Evolutionary conservation across 2,329 filamentous ascomycete genomes (phyloP).

Genomic region (Raffaelea ambrosiae): DNA sequence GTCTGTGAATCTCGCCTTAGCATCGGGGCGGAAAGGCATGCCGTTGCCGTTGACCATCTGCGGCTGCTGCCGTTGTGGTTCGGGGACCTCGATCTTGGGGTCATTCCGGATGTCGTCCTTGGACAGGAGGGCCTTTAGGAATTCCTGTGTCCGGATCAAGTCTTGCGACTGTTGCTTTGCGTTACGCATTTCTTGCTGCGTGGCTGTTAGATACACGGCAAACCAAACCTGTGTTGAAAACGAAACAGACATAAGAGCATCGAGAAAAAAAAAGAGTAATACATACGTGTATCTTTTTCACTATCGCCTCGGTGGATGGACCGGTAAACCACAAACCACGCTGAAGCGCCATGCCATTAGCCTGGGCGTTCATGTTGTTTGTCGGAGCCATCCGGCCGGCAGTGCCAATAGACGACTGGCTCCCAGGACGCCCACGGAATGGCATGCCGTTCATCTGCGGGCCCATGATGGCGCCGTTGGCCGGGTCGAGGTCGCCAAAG

Average conservation of each 20-base stretch:
- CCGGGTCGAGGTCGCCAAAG: conserved; percentile 83
- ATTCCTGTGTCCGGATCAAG: conserved; percentile 71
- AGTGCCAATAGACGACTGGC: conserved; percentile 53
- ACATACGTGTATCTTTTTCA: conserved; percentile 76
- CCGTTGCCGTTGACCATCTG: conserved; percentile 42
- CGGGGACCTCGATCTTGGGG: conserved; percentile 40
- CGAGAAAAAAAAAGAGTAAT: neutral
- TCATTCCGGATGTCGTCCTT: conserved; percentile 57
- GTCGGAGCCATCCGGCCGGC: conserved; percentile 53
- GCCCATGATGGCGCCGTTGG: conserved; percentile 64
- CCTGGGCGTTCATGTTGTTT: conserved; percentile 36
- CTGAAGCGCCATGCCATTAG: conserved; percentile 59
- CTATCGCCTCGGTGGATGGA: conserved; percentile 87
- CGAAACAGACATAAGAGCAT: neutral
- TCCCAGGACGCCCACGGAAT: conserved; percentile 61
- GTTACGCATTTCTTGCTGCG: conserved; percentile 78
- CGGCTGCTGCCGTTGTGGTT: conserved; percentile 20
- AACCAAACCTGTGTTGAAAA: neutral
- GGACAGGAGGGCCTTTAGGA: conserved; percentile 67
- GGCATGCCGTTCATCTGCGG: conserved; percentile 55
- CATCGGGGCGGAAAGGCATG: conserved; percentile 56
- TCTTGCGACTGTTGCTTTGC: conserved; percentile 84
- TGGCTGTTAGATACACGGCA: neutral
- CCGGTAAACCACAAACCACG: conserved; percentile 81
- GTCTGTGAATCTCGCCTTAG: conserved; percentile 80